Conservation (phyloP, 2,329 filamentous ascomycete genomes). For the Stachybotrys chartarum region DNA sequence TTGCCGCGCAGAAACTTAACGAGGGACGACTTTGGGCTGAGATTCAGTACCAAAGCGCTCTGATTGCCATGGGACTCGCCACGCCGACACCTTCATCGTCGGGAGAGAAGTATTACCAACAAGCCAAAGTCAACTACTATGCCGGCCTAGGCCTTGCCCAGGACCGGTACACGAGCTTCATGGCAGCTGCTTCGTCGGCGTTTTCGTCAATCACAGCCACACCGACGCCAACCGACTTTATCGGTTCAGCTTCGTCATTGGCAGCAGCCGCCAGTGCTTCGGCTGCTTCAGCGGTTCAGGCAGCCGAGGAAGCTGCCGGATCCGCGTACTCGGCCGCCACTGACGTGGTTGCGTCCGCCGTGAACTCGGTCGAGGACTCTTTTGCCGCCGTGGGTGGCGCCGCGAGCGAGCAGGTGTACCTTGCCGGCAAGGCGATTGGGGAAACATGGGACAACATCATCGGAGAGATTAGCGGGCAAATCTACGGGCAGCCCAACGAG, state of each 20-base stretch:
- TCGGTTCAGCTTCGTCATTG: conserved; percentile 40
- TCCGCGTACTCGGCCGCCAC: conserved; percentile 39
- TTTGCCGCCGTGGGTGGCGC: conserved; percentile 37
- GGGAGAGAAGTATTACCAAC: conserved; percentile 53
- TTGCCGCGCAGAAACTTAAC: conserved; percentile 62
- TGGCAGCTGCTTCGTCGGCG: conserved; percentile 64
- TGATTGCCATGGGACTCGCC: conserved; percentile 55
- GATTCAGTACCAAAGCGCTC: conserved; percentile 62
- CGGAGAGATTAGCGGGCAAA: conserved; percentile 57
- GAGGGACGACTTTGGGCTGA: conserved; percentile 67
- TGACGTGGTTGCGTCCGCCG: conserved; percentile 32
- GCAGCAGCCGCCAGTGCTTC: conserved; percentile 42
- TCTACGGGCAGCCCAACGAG: conserved; percentile 60
- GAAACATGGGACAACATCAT: conserved; percentile 38
- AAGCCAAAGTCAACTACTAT: conserved; percentile 63
- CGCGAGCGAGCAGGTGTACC: conserved; percentile 29
- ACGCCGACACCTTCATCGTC: conserved; percentile 41
- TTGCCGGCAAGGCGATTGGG: conserved; percentile 28
- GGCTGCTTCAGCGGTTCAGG: conserved; percentile 35
- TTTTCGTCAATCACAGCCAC: conserved; percentile 53
- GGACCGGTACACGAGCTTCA: conserved; percentile 69
- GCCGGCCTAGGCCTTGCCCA: conserved; percentile 73
- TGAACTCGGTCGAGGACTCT: conserved; percentile 28
- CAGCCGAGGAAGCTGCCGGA: conserved; percentile 42
- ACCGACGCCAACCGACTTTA: conserved; percentile 49